Base-by-base conservation (phyloP, 1,284 basidiomycete genomes). In the Ceratobasidium theobromae region DNA sequence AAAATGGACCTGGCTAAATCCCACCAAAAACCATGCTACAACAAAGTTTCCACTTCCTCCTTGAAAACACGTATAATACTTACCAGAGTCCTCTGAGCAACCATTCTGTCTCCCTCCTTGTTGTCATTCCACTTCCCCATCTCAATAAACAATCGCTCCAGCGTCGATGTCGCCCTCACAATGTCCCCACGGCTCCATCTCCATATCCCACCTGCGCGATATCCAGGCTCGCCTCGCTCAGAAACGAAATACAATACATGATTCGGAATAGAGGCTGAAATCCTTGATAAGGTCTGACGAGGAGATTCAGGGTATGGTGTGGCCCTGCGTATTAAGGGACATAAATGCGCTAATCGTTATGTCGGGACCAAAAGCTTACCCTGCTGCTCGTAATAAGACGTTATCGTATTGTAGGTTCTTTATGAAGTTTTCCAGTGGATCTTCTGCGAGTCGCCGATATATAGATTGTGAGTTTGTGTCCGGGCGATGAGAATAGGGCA, bases 151-250 rank as follows among this genome's bases (percentile, higher is more conserved):
- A 62, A 25, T 16, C 48, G n/a, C 46, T 62, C 58, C 16, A 62
- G 45, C 1, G 58, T 33, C 58, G 48, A 27, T 32, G 35, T 51
- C 48, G 58, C 58, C 32, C 25, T 51, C 33, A 9, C 27, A 51
- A 62, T 30, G 52, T 62, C 58, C 16, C 58, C 58, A 11, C 46
- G 35, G 21, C 58, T 52, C 58, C 58, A 62, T 48, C 51, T 62
- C 32, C 46, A 38, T 33, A 62, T 62, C 58, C 58, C 58, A 33
- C 58, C 58, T 5, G 58, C 46, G 16, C 58, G 58, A 18, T 62
- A 62, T 27, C 58, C 58, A 62, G 58, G 25, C n/a, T 62, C 58
- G 14, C 35, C 48, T 5, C 48, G 25, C 11, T 27, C 58, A 16
- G 58, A 62, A 16, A 62, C 33, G 30, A 62, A 52, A 30, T 62